Evolutionary conservation across 371 early-diverging fungal genomes (phyloP).

Genomic region (Parasitella parasitica): DNA sequence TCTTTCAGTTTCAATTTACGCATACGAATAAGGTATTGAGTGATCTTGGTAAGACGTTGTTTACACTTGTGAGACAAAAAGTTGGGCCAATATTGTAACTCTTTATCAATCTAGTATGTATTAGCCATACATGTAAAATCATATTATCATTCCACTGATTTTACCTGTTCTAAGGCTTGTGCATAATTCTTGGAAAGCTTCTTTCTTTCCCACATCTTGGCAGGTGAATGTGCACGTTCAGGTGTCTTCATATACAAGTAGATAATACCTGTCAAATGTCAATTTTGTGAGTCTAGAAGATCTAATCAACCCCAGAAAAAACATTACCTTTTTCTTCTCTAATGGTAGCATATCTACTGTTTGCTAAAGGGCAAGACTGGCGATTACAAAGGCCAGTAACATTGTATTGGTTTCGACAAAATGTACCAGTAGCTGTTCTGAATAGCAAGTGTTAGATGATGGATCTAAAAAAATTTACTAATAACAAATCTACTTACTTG

Average conservation of each 20-base stretch:
- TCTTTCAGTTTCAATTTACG: slow-evolving; percentile 88
- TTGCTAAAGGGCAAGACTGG: slow-evolving; percentile 98
- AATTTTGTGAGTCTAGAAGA: not conserved
- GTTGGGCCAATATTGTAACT: slow-evolving; percentile 92
- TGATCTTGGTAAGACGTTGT: slow-evolving; percentile 96
- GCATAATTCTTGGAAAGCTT: slow-evolving; percentile 93
- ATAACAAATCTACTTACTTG: slow-evolving; percentile 60
- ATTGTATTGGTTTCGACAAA: slow-evolving; percentile 98
- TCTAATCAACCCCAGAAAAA: not conserved
- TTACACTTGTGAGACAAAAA: slow-evolving; percentile 97
- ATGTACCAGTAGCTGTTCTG: slow-evolving; percentile 81
- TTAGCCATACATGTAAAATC: not conserved
- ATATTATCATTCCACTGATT: not conserved
- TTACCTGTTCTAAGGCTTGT: slow-evolving; percentile 84
- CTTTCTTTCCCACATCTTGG: slow-evolving; percentile 95
- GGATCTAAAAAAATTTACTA: not conserved
- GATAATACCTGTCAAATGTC: slow-evolving; percentile 55
- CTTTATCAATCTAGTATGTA: slow-evolving; percentile 80
- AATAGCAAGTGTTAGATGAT: not conserved
- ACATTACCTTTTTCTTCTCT: slow-evolving; percentile 83
- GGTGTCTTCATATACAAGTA: slow-evolving; percentile 97
- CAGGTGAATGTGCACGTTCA: slow-evolving; percentile 96
- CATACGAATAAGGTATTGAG: slow-evolving; percentile 96
- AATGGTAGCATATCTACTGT: slow-evolving; percentile 98
- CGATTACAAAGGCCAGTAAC: slow-evolving; percentile 98